Conservation (phyloP, 2,329 filamentous ascomycete genomes). For the Aureobasidium sp. region DNA sequence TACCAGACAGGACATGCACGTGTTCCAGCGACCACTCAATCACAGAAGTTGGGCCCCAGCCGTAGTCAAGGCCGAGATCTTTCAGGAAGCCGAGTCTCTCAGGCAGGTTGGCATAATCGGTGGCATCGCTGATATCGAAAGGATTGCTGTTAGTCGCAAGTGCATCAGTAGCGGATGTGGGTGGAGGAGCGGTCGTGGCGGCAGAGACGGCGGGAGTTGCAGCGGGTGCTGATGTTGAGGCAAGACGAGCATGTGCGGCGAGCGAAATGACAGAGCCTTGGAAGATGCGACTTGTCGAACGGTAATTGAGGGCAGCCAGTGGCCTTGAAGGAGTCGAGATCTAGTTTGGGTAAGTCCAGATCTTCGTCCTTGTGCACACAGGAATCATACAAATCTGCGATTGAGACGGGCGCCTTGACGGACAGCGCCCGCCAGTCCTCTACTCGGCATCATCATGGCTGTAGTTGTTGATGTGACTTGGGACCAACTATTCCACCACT, state of each 20-base stretch:
- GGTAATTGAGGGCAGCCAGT: neutral
- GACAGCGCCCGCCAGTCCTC: slow-evolving; percentile 11
- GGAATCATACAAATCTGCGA: slow-evolving; percentile 14
- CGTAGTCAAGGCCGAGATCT: slow-evolving; percentile 77
- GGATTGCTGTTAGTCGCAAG: slow-evolving; percentile 1
- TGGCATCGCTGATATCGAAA: slow-evolving; percentile 2
- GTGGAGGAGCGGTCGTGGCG: slow-evolving; percentile 4
- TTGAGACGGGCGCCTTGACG: slow-evolving; percentile 10
- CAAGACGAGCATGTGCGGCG: slow-evolving; percentile 16
- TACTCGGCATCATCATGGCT: slow-evolving; percentile 17
- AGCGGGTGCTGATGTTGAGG: slow-evolving; percentile 13
- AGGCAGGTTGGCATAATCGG: slow-evolving; percentile 4
- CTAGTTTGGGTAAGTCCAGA: neutral
- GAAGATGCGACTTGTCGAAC: slow-evolving; percentile 2
- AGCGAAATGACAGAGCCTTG: slow-evolving; percentile 4
- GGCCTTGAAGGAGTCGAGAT: slow-evolving; percentile 8
- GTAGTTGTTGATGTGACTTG: neutral
- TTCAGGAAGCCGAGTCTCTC: slow-evolving; percentile 78
- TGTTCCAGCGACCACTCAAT: slow-evolving; percentile 77
- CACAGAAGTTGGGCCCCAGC: slow-evolving; percentile 66
- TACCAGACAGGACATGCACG: slow-evolving; percentile 64
- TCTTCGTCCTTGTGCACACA: neutral
- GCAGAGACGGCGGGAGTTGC: neutral
- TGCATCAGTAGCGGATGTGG: slow-evolving; percentile 3
- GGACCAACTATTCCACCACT: neutral